Evolutionary conservation across 176 grass and related monocot genomes (phyloP).

Genomic region (Ensete glaucum): DNA sequence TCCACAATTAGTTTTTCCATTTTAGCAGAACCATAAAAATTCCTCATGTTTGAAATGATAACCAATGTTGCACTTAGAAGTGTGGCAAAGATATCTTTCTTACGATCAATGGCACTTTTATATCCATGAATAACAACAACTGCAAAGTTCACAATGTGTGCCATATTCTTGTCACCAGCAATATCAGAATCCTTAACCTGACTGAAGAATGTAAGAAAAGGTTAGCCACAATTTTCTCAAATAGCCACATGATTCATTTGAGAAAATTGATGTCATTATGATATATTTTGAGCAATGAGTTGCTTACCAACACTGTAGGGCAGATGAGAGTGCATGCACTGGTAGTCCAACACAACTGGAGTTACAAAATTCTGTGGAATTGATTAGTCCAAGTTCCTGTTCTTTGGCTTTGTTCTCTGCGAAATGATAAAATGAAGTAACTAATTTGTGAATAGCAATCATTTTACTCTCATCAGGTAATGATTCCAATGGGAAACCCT

Average conservation of each 20-base stretch:
- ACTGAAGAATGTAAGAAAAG: conserved; percentile 29
- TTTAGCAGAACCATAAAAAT: conserved; percentile 47
- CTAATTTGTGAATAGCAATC: conserved; percentile 48
- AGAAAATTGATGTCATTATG: background rate
- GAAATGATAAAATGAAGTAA: conserved; percentile 48
- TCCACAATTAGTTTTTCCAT: conserved; percentile 55
- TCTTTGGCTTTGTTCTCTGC: conserved; percentile 35
- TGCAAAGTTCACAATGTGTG: conserved; percentile 45
- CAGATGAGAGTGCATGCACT: conserved; percentile 70
- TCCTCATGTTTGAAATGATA: conserved; percentile 58
- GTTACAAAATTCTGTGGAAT: conserved; percentile 23
- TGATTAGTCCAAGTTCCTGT: conserved; percentile 30
- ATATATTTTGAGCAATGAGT: background rate
- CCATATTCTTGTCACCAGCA: conserved; percentile 42
- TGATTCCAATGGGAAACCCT: conserved; percentile 77
- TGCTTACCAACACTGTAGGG: conserved; percentile 61
- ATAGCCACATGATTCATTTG: background rate
- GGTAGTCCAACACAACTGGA: conserved; percentile 44
- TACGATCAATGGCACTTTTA: conserved; percentile 32
- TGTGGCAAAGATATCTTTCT: conserved; percentile 39
- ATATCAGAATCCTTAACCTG: conserved; percentile 37
- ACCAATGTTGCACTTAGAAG: conserved; percentile 54
- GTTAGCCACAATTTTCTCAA: background rate
- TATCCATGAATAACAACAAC: conserved; percentile 52
- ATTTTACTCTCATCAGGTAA: conserved; percentile 48